Evolutionary conservation across 441 rosid species (phyloP).

Genomic region (Melastoma candidum): DNA sequence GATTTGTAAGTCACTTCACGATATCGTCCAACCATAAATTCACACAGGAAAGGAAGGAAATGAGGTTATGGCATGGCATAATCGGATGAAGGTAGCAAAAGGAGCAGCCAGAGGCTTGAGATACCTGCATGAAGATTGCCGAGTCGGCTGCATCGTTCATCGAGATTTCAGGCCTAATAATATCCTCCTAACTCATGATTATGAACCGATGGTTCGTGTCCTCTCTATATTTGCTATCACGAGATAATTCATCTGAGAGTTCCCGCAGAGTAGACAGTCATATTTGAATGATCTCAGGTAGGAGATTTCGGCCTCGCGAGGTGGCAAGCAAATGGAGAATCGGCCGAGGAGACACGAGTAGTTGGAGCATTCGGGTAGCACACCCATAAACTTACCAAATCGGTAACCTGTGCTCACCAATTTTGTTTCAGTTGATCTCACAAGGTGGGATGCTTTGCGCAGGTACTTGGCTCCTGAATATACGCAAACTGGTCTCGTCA

Average conservation of each 20-base stretch:
- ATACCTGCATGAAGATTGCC: constrained; percentile 53
- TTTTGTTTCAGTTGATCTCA: not conserved
- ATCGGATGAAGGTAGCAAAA: constrained; percentile 39
- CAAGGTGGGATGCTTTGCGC: not conserved
- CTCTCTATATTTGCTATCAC: not conserved
- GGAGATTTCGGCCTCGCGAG: constrained; percentile 55
- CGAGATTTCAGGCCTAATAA: constrained; percentile 46
- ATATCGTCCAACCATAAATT: not conserved
- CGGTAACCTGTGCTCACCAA: not conserved
- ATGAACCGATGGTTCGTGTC: constrained; percentile 35
- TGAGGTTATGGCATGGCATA: constrained; percentile 32
- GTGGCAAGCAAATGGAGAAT: constrained; percentile 44
- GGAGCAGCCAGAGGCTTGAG: constrained; percentile 53
- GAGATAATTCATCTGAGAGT: not conserved
- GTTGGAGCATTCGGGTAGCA: constrained; percentile 45
- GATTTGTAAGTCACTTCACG: not conserved
- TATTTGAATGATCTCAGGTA: constrained; percentile 21
- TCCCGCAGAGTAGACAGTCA: no score
- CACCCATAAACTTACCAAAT: not conserved
- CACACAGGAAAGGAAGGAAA: constrained; percentile 16
- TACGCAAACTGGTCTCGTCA: constrained; percentile 37
- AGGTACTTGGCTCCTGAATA: constrained; percentile 56
- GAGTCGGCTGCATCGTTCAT: constrained; percentile 53
- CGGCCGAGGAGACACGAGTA: constrained; percentile 36
- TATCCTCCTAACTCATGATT: constrained; percentile 54